Evolutionary conservation across 2,329 filamentous ascomycete species (phyloP), one percentile per base, ranked within the genome.

Genomic region (Nothopassalora personata): DNA sequence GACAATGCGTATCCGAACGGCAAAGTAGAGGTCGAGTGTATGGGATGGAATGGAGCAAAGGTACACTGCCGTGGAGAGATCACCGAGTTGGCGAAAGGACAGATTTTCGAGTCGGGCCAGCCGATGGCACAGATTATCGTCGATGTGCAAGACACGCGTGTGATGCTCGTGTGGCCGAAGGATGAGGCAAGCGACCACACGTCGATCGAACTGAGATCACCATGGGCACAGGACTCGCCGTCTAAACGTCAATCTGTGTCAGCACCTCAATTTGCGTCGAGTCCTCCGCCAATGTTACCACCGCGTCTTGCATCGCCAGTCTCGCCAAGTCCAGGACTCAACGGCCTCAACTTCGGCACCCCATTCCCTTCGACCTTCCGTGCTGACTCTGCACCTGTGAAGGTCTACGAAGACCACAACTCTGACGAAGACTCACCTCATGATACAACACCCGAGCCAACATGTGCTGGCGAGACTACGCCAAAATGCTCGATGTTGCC

Each of bases 31-130:
- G 88, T 99, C 68, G 82, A 90, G 69, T 99, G 94, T 79, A 84
- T 89, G 70, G 94, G 94, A 23, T 97, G 93, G 93, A 99, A 99
- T 74, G 94, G 94, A 15, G 81, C 94, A 65, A 96, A 91, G 78
- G 77, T 99, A 66, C 91, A 96, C 76, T 97, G 91, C 78, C 88
- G 93, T 75, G 91, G 91, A 58, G 86, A 87, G 66, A 88, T 90
- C 3, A 93, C 90, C 80, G 90, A 96, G 66, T 76, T 99, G 69
- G 82, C 80, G 64, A 97, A 96, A 77, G 91, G 89, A 18, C 91
- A 96, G 72, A 89, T 85, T 53, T 97, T 97, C 75, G 88, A 87
- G 50, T 96, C 91, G 59, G 90, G 96, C 75, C 92, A 91, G 31
- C 90, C 92, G 71, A 85, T 87, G 65, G 86, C 86, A 18, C 91